Evolutionary conservation across 257 asterid species (phyloP), one percentile per base, ranked within the genome.

Genomic region (Orobanche coerulescens): DNA sequence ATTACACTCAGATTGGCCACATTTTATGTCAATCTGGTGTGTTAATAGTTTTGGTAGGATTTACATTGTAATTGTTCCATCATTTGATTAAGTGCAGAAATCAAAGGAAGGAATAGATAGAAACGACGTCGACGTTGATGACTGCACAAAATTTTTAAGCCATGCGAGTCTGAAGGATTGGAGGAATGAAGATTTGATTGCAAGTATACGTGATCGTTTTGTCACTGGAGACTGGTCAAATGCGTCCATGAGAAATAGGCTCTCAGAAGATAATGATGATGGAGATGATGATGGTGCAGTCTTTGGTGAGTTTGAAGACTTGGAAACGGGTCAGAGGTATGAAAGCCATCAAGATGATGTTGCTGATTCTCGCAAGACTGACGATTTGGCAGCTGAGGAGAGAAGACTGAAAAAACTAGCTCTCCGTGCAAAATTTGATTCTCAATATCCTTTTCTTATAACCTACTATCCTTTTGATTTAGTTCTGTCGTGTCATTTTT

Each of bases 391-490:
- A 15, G 75, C 71, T 61, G 92, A 77, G 84, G 91, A 93, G 73
- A 78, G 99, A 44, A 82, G 76, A 79, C 94, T 80, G 53, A 84
- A 84, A 78, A 93, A 93, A 73, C 69, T 89, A 74, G 99, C 96
- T 48, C 87, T 78, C 62, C 99, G 95, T 33, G 96, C 96, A 43
- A 85, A 81, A 77, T 89, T 93, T 83, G 97, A 89, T 80, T 73
- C 94, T 66, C 75, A 77, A 86, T 89, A 88, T 92, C 96, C 96
- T 88, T 84, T 25, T 37, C 56, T 63, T 42, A 18, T 6, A 56
- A 42, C 20, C 58, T 31, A 42, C 23, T 70, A 33, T 46, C 4
- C 13, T 24, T 18, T 48, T 52, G 7, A 54, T 33, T 37, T 52
- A 18, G 53, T 66, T 64, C 31, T 12, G 24, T 42, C 13, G 26